Evolutionary conservation across 1,284 basidiomycete genomes (phyloP).

Genomic region (Ustilago tritici): DNA sequence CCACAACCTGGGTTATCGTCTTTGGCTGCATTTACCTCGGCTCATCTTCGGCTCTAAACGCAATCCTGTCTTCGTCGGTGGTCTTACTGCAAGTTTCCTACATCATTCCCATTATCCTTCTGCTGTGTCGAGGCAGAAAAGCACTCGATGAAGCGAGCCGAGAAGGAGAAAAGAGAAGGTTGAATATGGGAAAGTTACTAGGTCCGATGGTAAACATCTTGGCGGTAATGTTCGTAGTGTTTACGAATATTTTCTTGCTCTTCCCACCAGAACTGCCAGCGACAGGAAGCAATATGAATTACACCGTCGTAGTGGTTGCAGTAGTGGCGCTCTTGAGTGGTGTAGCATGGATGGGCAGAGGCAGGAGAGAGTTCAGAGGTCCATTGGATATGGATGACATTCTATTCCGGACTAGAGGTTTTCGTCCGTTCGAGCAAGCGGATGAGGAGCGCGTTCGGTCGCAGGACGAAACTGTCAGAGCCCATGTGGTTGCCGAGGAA

Average conservation of each 20-base stretch:
- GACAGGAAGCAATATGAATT: slow-evolving; percentile 71
- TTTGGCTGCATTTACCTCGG: slow-evolving; percentile 72
- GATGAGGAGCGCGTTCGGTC: neutral
- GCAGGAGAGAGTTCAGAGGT: slow-evolving; percentile 51
- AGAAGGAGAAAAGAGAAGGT: slow-evolving; percentile 7
- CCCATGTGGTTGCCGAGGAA: no score
- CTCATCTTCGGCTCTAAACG: slow-evolving; percentile 73
- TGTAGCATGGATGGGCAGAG: slow-evolving; percentile 49
- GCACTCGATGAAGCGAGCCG: slow-evolving; percentile 65
- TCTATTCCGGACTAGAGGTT: slow-evolving; percentile 36
- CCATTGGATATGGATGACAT: slow-evolving; percentile 52
- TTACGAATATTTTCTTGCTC: slow-evolving; percentile 73
- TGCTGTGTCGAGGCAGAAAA: slow-evolving; percentile 70
- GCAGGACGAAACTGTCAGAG: no score
- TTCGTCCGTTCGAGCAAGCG: slow-evolving; percentile 19
- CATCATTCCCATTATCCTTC: slow-evolving; percentile 70
- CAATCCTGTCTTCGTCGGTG: slow-evolving; percentile 71
- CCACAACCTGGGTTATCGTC: slow-evolving; percentile 71
- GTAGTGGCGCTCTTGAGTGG: slow-evolving; percentile 45
- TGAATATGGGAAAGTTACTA: slow-evolving; percentile 38
- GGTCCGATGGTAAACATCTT: slow-evolving; percentile 70
- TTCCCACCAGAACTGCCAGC: slow-evolving; percentile 72
- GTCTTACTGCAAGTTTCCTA: slow-evolving; percentile 72
- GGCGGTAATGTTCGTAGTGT: slow-evolving; percentile 70
- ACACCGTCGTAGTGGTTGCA: slow-evolving; percentile 68